Conservation (phyloP, 495 filamentous ascomycete species). For the Cercophora samala region DNA sequence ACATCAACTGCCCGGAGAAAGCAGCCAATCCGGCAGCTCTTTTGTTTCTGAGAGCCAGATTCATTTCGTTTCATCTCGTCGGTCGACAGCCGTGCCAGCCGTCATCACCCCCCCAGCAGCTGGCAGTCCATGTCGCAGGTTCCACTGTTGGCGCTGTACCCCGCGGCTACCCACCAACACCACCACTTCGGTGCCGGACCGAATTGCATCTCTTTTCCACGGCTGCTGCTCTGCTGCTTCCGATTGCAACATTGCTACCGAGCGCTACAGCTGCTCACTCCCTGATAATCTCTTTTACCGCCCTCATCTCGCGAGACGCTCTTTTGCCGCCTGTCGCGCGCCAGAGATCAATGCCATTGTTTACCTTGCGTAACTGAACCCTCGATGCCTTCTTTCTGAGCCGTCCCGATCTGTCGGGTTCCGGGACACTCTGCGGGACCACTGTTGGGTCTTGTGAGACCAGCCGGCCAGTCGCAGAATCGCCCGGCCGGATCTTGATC, state of each 20-base stretch:
- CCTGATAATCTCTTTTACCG: conserved; percentile 25
- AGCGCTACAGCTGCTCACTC: conserved; percentile 20
- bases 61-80: conserved; percentile 26
- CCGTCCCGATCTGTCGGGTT: conserved; percentile 31
- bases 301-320: conserved; percentile 13
- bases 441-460: conserved; percentile 19
- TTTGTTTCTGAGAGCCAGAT: conserved; percentile 9
- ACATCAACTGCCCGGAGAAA: background rate
- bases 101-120: conserved; percentile 12
- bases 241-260: conserved; percentile 19
- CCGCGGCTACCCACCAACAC: conserved; percentile 13
- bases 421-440: conserved; percentile 1
- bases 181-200: background rate
- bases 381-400: conserved; percentile 16
- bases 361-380: background rate
- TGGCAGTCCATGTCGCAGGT: conserved; percentile 13
- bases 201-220: background rate
- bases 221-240: background rate
- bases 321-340: conserved; percentile 26
- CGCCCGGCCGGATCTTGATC: conserved; percentile 20
- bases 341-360: conserved; percentile 11
- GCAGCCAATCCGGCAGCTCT: conserved; percentile 24
- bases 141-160: conserved; percentile 18
- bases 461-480: conserved; percentile 26
- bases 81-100: conserved; percentile 1